Conservation (phyloP, 1,284 basidiomycete species). For the Sphagnurus paluster region DNA sequence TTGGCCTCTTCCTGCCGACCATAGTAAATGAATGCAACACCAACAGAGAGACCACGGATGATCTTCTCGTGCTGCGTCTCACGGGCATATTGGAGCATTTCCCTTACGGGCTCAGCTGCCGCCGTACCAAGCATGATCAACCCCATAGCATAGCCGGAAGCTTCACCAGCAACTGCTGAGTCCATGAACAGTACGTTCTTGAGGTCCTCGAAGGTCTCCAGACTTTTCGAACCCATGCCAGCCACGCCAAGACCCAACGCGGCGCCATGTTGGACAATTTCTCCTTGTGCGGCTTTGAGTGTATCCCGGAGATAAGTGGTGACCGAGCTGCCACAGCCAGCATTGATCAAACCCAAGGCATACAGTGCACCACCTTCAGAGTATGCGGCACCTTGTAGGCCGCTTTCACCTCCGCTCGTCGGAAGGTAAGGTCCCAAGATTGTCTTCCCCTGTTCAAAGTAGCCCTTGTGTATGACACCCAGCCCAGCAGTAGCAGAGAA, state of each 20-base stretch:
- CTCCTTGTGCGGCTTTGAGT: constrained; percentile 69
- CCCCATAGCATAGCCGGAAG: constrained; percentile 94
- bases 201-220: constrained; percentile 89
- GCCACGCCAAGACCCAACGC: constrained; percentile 92
- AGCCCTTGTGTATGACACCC: constrained; percentile 96
- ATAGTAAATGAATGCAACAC: constrained; percentile 88
- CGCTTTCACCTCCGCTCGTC: constrained; percentile 67
- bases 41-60: constrained; percentile 90
- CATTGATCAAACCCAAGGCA: constrained; percentile 93
- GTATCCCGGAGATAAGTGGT: constrained; percentile 77
- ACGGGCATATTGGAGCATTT: constrained; percentile 92
- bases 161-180: constrained; percentile 92
- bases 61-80: constrained; percentile 99
- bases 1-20: constrained; percentile 90
- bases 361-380: constrained; percentile 93
- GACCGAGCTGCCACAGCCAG: constrained; percentile 79
- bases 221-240: constrained; percentile 87
- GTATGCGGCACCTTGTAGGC: constrained; percentile 75
- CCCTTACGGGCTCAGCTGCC: constrained; percentile 74
- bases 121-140: constrained; percentile 94
- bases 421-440: constrained; percentile 96
- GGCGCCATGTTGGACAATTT: constrained; percentile 94
- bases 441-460: constrained; percentile 88
- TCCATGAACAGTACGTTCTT: constrained; percentile 88
- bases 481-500: constrained; percentile 95